Percentiles rank a stretch among this genome's conserved stretches.
These are phyloP conservation scores for Fulvia fulva DNA, from an alignment of 2,329 filamentous ascomycete species.

Conservation along the genomic window DNA sequence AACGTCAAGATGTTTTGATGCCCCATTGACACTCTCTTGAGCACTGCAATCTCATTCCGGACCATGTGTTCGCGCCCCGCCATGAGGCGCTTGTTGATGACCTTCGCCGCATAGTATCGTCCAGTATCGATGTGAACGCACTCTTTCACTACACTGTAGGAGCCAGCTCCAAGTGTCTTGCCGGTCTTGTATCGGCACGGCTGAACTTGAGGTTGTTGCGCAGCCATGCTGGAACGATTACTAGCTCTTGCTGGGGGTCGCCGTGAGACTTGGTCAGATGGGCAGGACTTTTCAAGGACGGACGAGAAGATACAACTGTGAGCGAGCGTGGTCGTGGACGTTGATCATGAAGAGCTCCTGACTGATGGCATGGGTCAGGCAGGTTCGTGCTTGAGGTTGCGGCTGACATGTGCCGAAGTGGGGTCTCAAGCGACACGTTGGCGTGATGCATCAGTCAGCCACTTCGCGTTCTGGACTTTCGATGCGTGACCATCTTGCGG, in stretches of 20 bases:
- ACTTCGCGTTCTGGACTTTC: neutral
- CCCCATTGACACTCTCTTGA: slow-evolving; percentile 98
- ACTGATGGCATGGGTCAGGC: slow-evolving; percentile 1
- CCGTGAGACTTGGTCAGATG: neutral
- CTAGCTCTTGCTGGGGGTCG: neutral
- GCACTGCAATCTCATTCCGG: slow-evolving; percentile 94
- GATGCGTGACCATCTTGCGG: neutral
- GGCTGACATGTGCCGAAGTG: slow-evolving; percentile 4
- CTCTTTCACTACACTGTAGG: slow-evolving; percentile 97
- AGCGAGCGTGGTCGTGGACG: neutral
- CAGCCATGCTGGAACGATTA: slow-evolving; percentile 18
- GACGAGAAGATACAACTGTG: neutral
- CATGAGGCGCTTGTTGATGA: slow-evolving; percentile 99
- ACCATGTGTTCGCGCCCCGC: slow-evolving; percentile 98
- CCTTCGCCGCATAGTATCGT: slow-evolving; percentile 96
- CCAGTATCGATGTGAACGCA: slow-evolving; percentile 98
- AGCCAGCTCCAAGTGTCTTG: slow-evolving; percentile 93
- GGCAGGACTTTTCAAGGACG: neutral
- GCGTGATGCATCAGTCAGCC: neutral
- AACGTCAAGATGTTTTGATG: slow-evolving; percentile 97
- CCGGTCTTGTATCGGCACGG: slow-evolving; percentile 98
- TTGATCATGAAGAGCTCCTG: neutral
- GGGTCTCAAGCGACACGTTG: neutral
- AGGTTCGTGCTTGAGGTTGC: neutral
- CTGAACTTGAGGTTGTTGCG: slow-evolving; percentile 62